Conservation (phyloP, 73 alveolate genomes). For the Breviolum minutum region DNA sequence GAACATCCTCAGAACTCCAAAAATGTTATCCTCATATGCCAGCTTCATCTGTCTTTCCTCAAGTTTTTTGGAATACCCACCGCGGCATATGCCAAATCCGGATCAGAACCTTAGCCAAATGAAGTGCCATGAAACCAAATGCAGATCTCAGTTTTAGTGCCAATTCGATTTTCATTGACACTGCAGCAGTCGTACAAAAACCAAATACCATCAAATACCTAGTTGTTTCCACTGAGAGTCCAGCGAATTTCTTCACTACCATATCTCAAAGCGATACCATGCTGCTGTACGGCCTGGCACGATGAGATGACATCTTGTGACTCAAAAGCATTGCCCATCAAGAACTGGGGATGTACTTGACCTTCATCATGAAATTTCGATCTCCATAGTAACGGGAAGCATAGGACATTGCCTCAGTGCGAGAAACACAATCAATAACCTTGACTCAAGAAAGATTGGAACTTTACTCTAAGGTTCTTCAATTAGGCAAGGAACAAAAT, state of each 20-base stretch:
- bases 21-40: too few relatives aligned
- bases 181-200: too few relatives aligned
- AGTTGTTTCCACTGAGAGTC: neutral
- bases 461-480: neutral
- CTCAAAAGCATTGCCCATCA: neutral
- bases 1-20: too few relatives aligned
- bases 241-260: conserved; percentile 55
- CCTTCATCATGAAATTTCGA: conserved; percentile 75
- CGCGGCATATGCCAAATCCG: conserved; percentile 51
- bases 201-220: too few relatives aligned
- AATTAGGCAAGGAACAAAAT: too few relatives aligned
- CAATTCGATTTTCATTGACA: too few relatives aligned
- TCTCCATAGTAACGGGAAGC: conserved; percentile 69
- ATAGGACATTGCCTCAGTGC: conserved; percentile 60
- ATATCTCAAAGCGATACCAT: conserved; percentile 51
- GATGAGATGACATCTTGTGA: neutral
- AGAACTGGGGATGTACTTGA: neutral
- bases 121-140: neutral
- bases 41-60: too few relatives aligned
- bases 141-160: too few relatives aligned
- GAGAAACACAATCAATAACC: neutral
- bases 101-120: conserved; percentile 36
- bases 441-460: neutral
- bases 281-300: conserved; percentile 79
- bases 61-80: neutral